Base-by-base conservation (phyloP, 2,329 filamentous ascomycete species). In the Claviceps sp. region DNA sequence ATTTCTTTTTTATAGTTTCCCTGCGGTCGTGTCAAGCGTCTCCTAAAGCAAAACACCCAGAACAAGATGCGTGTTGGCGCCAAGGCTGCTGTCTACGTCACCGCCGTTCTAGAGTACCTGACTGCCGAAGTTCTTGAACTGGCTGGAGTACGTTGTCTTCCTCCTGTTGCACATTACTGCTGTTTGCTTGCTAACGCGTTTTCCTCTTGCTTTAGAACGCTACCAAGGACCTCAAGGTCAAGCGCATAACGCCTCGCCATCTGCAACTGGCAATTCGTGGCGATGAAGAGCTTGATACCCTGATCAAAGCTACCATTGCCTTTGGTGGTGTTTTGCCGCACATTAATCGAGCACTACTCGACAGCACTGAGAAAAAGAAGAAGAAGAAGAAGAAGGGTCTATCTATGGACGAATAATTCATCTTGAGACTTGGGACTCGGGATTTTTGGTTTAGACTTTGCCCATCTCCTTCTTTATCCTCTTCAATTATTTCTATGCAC, bases 21-120 rank as follows among this genome's bases (percentile, higher is more conserved):
- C 56, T 98, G 93, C 70, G 93, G 93, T 74, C 93, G 93, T 85
- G 93, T 98, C 73, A 98, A 98, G 86, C 90, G 93, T 76, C 97
- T 97, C 77, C 79, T 98, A 68, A 96, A 97, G 82, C 89, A 89
- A 72, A 96, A 96, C 75, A 97, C 93, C 48, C 93, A 97, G 70
- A 94, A 96, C 75, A 97, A 97, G 79, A 97, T 96, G 88, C 91
- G 93, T 73, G 94, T 98, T 60, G 93, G 93, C 64, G 93, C 91
- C 66, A 97, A 97, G 78, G 93, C 93, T 58, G 90, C 93, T 60
- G 93, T 98, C 63, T 98, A 98, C 69, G 89, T 97, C 57, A 97
- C 93, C 48, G 93, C 93, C 44, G 93, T 98, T 53, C 86, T 98
- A 58, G 93, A 98, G 75, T 98, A 98, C 70, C 77, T 98, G 61